Conservation (phyloP, 768 basidiomycete species). For the Pholiota molesta region DNA sequence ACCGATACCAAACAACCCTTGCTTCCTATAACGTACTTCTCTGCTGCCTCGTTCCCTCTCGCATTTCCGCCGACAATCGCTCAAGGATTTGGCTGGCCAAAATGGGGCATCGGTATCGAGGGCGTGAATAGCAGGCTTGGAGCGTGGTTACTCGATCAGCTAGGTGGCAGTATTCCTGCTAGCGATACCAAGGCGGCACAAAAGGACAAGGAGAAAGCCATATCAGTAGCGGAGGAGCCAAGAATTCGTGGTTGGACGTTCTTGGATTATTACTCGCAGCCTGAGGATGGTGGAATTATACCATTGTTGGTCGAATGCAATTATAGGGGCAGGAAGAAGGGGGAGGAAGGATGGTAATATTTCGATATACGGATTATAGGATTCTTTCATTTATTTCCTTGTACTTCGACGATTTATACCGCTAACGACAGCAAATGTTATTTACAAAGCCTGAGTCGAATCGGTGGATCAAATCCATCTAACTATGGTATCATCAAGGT, state of each 20-base stretch:
- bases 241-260: conserved; percentile 75
- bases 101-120: conserved; percentile 75
- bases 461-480: background rate
- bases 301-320: conserved; percentile 81
- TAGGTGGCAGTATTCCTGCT: conserved; percentile 32
- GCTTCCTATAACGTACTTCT: conserved; percentile 79
- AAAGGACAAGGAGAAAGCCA: conserved; percentile 15
- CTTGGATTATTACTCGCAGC: conserved; percentile 73
- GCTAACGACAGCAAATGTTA: background rate
- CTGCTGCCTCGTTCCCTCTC: conserved; percentile 80
- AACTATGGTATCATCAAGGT: too few species aligned
- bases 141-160: conserved; percentile 65
- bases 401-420: background rate
- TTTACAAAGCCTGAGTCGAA: background rate
- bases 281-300: conserved; percentile 52
- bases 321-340: conserved; percentile 51
- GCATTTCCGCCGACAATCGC: conserved; percentile 79
- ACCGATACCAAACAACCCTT: conserved; percentile 36
- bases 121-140: conserved; percentile 83
- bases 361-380: background rate
- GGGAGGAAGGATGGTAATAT: conserved; percentile 45
- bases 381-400: background rate
- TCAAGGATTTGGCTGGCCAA: conserved; percentile 83
- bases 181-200: background rate
- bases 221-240: conserved; percentile 28